These are phyloP conservation scores for Leccinum fibrillosum DNA, from an alignment of 768 basidiomycete species.

Conservation along the genomic window DNA sequence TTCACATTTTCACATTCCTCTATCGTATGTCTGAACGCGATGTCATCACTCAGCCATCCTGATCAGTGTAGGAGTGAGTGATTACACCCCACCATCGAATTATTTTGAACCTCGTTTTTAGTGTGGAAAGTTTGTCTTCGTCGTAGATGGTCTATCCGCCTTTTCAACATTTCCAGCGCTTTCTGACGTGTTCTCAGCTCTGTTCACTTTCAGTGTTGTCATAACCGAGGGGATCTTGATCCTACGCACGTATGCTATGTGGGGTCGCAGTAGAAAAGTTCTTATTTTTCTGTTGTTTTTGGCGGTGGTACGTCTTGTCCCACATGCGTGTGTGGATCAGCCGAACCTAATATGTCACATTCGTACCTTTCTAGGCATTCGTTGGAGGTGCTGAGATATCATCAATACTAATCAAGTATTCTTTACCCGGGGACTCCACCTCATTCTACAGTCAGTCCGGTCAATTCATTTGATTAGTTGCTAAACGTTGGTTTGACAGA, in stretches of 20 bases:
- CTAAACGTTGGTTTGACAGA: conserved; percentile 6
- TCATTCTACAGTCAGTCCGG: conserved; percentile 19
- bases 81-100: neutral
- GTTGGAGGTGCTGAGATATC: conserved; percentile 4
- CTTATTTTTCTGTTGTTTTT: conserved; percentile 17
- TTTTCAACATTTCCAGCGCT: neutral
- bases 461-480: neutral
- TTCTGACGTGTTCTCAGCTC: conserved; percentile 9
- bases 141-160: conserved; percentile 14
- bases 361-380: conserved; percentile 7
- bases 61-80: conserved; percentile 1
- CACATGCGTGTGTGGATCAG: too few relatives aligned
- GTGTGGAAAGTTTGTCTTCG: conserved; percentile 19
- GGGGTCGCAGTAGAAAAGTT: conserved; percentile 17
- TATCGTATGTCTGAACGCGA: neutral
- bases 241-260: conserved; percentile 27
- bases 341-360: neutral
- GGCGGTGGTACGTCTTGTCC: conserved; percentile 11
- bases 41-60: conserved; percentile 6
- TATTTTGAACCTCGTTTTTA: conserved; percentile 3
- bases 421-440: conserved; percentile 15
- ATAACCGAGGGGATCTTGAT: conserved; percentile 5
- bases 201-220: conserved; percentile 14
- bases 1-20: neutral
- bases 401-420: neutral